Conservation (phyloP, 176 grass and related monocot species). For the Carex littledalei region DNA sequence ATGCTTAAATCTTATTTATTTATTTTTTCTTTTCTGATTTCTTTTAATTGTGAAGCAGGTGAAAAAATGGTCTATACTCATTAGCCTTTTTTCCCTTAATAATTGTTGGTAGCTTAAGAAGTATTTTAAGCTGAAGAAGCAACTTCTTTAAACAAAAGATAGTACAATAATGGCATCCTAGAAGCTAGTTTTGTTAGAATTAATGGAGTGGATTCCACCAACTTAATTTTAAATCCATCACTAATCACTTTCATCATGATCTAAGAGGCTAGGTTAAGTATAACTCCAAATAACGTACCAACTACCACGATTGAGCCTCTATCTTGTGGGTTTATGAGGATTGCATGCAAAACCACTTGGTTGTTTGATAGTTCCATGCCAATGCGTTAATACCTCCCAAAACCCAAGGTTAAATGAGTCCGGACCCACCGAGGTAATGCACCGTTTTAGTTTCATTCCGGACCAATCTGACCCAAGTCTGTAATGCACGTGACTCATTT, state of each 20-base stretch:
- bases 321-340: not conserved
- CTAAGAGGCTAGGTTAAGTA: constrained; percentile 19
- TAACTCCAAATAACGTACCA: not conserved
- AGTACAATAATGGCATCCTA: not conserved
- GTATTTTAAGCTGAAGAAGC: too few relatives aligned
- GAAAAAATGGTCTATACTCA: not conserved
- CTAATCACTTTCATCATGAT: constrained; percentile 7
- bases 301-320: not conserved
- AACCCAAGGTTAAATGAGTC: not conserved
- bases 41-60: not conserved
- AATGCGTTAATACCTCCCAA: not conserved
- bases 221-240: not conserved
- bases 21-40: not conserved
- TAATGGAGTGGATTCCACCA: constrained; percentile 20
- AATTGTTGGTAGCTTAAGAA: not conserved
- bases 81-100: not conserved
- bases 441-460: too few relatives aligned
- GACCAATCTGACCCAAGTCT: too few relatives aligned
- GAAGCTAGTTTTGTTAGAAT: constrained; percentile 4
- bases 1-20: not conserved
- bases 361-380: not conserved
- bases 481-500: too few relatives aligned
- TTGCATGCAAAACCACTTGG: not conserved
- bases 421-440: not conserved
- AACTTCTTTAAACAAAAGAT: not conserved